Evolutionary conservation across 768 basidiomycete genomes (phyloP).

Genomic region (Pulveroboletus sp.): DNA sequence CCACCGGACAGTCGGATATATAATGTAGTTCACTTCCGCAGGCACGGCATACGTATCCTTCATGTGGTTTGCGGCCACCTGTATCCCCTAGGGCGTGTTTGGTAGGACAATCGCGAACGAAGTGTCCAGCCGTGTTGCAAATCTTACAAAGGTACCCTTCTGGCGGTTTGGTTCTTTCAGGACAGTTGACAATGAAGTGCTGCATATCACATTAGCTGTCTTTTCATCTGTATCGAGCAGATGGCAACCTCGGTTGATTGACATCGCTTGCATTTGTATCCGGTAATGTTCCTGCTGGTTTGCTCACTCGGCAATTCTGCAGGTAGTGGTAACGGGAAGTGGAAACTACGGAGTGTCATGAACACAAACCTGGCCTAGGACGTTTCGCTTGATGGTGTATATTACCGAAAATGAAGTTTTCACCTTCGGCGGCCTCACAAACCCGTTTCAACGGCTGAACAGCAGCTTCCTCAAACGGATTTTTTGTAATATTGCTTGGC

Average conservation of each 20-base stretch:
- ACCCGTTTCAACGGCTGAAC: constrained; percentile 49
- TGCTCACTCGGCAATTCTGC: constrained; percentile 34
- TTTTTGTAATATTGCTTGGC: constrained; percentile 64
- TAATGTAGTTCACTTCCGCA: constrained; percentile 86
- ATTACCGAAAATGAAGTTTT: constrained; percentile 71
- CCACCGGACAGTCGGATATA: constrained; percentile 80
- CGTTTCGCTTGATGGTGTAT: constrained; percentile 57
- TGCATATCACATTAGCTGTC: constrained; percentile 25
- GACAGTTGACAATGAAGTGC: constrained; percentile 78
- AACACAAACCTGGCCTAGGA: constrained; percentile 46
- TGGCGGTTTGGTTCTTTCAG: constrained; percentile 69
- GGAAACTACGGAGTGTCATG: neutral
- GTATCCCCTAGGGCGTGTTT: constrained; percentile 76
- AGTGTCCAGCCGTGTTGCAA: constrained; percentile 82
- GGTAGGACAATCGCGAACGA: constrained; percentile 86
- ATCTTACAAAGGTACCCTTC: constrained; percentile 87
- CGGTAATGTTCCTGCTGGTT: constrained; percentile 57
- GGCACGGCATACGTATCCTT: constrained; percentile 87
- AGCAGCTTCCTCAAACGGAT: constrained; percentile 55
- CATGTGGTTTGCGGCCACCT: constrained; percentile 74
- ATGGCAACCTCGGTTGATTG: constrained; percentile 63
- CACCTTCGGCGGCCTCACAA: constrained; percentile 42
- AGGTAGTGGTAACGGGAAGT: neutral
- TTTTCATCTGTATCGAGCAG: neutral
- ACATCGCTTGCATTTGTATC: constrained; percentile 76